Base-by-base conservation (phyloP, 306 rosid species). In the Vicia villosa region DNA sequence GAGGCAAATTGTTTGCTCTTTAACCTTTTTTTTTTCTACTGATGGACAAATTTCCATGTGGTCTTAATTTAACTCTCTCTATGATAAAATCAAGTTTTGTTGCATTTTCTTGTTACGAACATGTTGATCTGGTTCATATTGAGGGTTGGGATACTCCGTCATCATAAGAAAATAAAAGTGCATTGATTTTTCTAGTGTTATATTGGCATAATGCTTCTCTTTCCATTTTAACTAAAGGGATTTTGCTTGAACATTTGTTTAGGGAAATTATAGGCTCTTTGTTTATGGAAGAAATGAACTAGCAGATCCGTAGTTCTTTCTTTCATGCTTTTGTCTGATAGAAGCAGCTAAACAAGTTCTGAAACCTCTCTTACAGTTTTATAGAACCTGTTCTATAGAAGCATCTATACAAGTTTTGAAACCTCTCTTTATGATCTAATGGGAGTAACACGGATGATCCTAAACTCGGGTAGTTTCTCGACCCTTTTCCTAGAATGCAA, bases 111-210 rank as follows among this genome's bases (percentile, higher is more conserved):
- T 37, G 28, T 60, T 59, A 30, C 56, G 9, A 66, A 32, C 63
- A 59, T 15, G 9, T 20, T 34, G 54, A 54, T 75, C 68, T 10
- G 68, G 17, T 66, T 76, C 19, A 67, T 60, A 74, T 64, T 30
- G 40, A 30, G 50, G 10, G 43, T 62, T 60, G 16, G 20, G 71
- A 58, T n/a, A n/a, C n/a, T n/a, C n/a, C n/a, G 32, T 40, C 65
- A 67, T 57, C 36, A 12, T 56, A 24, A 16, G 38, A n/a, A 58
- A 63, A 30, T 8, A 3, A 3, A 22, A 17, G 56, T 16, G 2
- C 15, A 46, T 46, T 46, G 52, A 2, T 22, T 46, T 46, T 46
- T 46, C 52, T 15, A 15, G 15, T 46, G 52, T 72, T 43, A 37
- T 36, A 10, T 62, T 56, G 42, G n/a, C n/a, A n/a, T n/a, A n/a